A percentile compares a stretch with the other conserved stretches of the same genome.
Evolutionary conservation across 257 asterid species (phyloP).

Genomic region (Prunella vulgaris): DNA sequence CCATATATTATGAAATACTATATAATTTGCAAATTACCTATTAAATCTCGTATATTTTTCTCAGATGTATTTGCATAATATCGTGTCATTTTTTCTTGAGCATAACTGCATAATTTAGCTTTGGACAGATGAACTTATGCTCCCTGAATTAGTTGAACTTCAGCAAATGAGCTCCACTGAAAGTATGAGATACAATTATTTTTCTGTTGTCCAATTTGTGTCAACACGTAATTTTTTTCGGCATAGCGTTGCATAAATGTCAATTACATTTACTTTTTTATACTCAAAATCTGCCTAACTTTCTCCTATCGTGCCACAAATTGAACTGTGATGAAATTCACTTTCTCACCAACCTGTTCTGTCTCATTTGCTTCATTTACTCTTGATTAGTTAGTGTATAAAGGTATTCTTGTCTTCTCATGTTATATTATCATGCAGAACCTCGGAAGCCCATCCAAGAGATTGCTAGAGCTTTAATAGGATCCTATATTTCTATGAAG

Average conservation of each 20-base stretch:
- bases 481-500: conserved; percentile 73
- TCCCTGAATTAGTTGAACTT: background rate
- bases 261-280: background rate
- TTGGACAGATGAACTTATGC: background rate
- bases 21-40: background rate
- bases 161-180: background rate
- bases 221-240: background rate
- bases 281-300: background rate
- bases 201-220: background rate
- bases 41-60: background rate
- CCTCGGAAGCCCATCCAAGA: conserved; percentile 76
- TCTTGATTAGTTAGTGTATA: conserved; percentile 2
- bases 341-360: background rate
- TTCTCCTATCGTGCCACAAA: background rate
- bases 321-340: background rate
- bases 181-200: background rate
- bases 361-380: background rate
- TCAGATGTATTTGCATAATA: background rate
- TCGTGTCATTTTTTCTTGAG: background rate
- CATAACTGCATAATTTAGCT: background rate
- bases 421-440: conserved; percentile 40
- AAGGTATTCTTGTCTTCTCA: conserved; percentile 2
- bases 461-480: conserved; percentile 69
- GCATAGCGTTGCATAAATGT: background rate
- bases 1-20: background rate